These are phyloP conservation scores for Coniochaeta prunicola DNA, from an alignment of 2,329 filamentous ascomycete genomes.

Conservation along the genomic window DNA sequence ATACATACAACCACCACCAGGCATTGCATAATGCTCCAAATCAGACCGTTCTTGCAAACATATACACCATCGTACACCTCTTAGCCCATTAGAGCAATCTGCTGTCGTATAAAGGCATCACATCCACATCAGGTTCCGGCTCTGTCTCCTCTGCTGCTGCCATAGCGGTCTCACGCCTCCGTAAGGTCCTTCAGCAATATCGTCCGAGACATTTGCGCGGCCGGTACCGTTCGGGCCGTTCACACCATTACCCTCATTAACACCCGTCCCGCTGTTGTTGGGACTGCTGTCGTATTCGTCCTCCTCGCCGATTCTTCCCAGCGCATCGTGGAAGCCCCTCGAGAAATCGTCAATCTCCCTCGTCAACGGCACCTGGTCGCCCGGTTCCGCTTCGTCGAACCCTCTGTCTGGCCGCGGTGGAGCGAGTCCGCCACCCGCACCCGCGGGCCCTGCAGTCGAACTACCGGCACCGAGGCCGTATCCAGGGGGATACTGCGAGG, in stretches of 20 bases:
- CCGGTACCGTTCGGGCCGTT: slow-evolving; percentile 20
- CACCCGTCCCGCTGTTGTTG: background rate
- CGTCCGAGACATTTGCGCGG: slow-evolving; percentile 1
- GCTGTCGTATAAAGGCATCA: slow-evolving; percentile 10
- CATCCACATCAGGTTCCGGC: slow-evolving; percentile 41
- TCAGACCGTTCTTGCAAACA: background rate
- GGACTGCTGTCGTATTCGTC: slow-evolving; percentile 21
- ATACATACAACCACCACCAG: background rate
- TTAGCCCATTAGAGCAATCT: background rate
- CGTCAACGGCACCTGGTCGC: slow-evolving; percentile 25
- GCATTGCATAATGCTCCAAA: background rate
- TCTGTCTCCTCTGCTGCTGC: slow-evolving; percentile 45
- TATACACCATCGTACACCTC: background rate
- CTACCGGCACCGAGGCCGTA: background rate
- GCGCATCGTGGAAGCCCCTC: slow-evolving; percentile 31
- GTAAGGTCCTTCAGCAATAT: slow-evolving; percentile 1
- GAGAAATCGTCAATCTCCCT: slow-evolving; percentile 39
- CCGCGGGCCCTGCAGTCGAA: background rate
- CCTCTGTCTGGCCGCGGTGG: slow-evolving; percentile 1
- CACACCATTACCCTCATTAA: slow-evolving; percentile 8
- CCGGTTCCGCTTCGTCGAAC: background rate
- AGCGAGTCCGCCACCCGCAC: background rate
- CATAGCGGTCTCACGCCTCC: slow-evolving; percentile 32
- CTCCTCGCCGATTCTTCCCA: slow-evolving; percentile 30
- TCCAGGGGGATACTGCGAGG: background rate